phyloP scores from a whole-genome alignment of 1,284 basidiomycete species.

The Ceratorhiza oryzae-sativae region DNA sequence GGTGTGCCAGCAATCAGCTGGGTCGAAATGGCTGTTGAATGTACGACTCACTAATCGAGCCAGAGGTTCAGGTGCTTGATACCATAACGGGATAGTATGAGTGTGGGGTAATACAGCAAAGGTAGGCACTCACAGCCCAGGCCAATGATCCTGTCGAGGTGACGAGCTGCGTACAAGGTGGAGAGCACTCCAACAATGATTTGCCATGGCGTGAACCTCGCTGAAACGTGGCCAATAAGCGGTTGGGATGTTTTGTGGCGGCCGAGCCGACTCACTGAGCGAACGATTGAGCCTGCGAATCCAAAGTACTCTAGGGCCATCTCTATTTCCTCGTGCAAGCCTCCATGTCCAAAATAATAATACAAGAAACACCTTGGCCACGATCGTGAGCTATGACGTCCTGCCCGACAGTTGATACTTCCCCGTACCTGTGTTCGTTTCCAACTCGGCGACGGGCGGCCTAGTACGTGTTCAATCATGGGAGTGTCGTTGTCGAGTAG shows the following conservation, averaged over 20 bases:
- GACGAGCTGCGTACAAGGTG: slow-evolving; percentile 81
- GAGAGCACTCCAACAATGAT: slow-evolving; percentile 87
- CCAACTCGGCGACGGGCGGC: slow-evolving; percentile 77
- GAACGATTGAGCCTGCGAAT: slow-evolving; percentile 64
- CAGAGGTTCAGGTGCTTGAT: slow-evolving; percentile 88
- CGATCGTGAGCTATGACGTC: neutral
- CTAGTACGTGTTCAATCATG: slow-evolving; percentile 87
- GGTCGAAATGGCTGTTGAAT: slow-evolving; percentile 14
- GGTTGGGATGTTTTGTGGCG: neutral
- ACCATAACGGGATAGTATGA: slow-evolving; percentile 12
- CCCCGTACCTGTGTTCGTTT: slow-evolving; percentile 70
- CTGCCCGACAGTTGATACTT: neutral
- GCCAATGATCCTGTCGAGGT: slow-evolving; percentile 88
- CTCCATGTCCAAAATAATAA: slow-evolving; percentile 90
- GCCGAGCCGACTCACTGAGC: slow-evolving; percentile 60
- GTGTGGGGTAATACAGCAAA: neutral
- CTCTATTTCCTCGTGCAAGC: slow-evolving; percentile 71
- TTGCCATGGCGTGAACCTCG: slow-evolving; percentile 93
- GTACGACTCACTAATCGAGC: slow-evolving; percentile 74
- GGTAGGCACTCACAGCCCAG: slow-evolving; percentile 69
- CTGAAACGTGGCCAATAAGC: slow-evolving; percentile 53
- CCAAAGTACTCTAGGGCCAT: slow-evolving; percentile 70
- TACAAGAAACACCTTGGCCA: slow-evolving; percentile 78
- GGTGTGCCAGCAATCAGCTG: slow-evolving; percentile 42
- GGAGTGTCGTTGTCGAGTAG: neutral